Percentiles rank a stretch among this genome's conserved stretches.
phyloP scores from a whole-genome alignment of 139 green algal species.

The Chlorella sp. region DNA sequence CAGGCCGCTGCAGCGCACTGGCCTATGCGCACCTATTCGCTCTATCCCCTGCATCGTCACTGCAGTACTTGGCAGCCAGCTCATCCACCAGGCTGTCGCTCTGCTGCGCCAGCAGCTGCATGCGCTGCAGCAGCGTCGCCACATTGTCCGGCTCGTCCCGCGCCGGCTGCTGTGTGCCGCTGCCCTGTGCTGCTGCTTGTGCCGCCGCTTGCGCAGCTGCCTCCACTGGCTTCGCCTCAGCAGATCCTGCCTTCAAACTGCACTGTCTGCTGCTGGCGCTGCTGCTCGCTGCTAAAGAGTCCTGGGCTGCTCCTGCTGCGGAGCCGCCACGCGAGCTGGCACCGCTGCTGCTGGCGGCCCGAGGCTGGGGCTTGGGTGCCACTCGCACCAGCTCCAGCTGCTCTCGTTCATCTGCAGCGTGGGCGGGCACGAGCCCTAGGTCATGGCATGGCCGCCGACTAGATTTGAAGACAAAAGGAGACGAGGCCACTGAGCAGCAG shows the following conservation, averaged over 20 bases:
- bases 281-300: not conserved
- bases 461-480: too few relatives aligned
- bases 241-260: not conserved
- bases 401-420: not conserved
- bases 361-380: not conserved
- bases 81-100: conserved; percentile 12
- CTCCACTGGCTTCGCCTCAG: too few relatives aligned
- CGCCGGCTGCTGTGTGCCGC: too few relatives aligned
- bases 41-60: not conserved
- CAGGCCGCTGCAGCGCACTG: too few relatives aligned
- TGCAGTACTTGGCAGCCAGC: conserved; percentile 35
- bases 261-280: not conserved
- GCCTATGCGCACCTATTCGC: not conserved
- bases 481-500: too few relatives aligned
- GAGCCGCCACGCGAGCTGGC: not conserved
- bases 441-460: too few relatives aligned
- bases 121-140: not conserved
- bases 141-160: not conserved
- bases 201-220: not conserved
- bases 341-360: not conserved
- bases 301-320: not conserved
- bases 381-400: not conserved
- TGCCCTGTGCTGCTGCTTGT: not conserved
- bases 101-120: conserved; percentile 22
- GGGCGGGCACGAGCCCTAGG: too few relatives aligned